Evolutionary conservation across 2,329 filamentous ascomycete species (phyloP), one percentile per base, ranked within the genome.

Genomic region (Colletotrichum cereale): DNA sequence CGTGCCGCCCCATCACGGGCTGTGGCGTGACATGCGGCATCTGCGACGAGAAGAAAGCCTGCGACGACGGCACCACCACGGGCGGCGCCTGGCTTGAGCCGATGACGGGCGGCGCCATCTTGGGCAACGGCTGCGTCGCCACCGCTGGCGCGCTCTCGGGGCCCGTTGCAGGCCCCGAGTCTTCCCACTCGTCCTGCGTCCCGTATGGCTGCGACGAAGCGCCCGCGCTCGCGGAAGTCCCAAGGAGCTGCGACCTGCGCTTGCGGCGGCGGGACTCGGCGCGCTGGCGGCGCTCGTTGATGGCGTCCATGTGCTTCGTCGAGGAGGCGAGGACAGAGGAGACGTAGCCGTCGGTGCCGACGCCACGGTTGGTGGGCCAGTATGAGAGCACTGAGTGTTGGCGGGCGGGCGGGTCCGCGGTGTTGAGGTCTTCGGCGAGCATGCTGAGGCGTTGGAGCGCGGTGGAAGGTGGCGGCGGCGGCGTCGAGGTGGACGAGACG

Each of bases 1-100:
- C 86, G 81, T 86, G 86, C 5, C 78, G 74, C 2, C 86, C 86
- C n/a, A 80, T 70, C 18, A 84, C 76, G 12, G 84, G 82, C 75
- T 86, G 85, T 62, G 85, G 86, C 81, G 85, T 85, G n/a, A 80
- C 78, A 63, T 44, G 76, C 62, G 73, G 75, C 1, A 78, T 78
- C 34, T 74, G 78, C 62, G 75, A 78, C 72, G 73, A 75, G 48
- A 67, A 52, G 52, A 68, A 16, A 40, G 48, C 48, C 58, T 73
- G 69, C 36, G 61, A 71, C 1, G 66, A 71, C 10, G 62, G 56
- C 40, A 55, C 38, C 11, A 55, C 50, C 7, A 47, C 44, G n/a
- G 55, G 44, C 24, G 69, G 71, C n/a, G 44, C 24, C 69, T 73
- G 69, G 44, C 69, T 65, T 10, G 61, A 66, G 6, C 38, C 64